A percentile compares a stretch with the other conserved stretches of the same genome.
phyloP scores from a whole-genome alignment of 495 filamentous ascomycete species.

The Neurospora sp. region DNA sequence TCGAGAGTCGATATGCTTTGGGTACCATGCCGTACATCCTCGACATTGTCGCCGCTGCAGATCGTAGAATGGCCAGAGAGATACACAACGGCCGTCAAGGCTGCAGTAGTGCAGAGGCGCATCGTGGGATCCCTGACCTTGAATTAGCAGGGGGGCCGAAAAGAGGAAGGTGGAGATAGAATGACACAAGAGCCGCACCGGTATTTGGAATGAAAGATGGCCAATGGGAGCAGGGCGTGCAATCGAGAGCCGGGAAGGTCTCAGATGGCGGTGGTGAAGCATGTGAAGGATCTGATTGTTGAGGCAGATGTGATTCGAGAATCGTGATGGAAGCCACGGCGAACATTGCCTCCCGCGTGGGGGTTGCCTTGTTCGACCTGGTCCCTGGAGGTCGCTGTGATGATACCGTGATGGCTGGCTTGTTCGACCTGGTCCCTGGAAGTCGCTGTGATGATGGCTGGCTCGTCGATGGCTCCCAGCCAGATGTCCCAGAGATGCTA shows the following conservation, averaged over 20 bases:
- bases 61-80: neutral
- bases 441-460: neutral
- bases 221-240: neutral
- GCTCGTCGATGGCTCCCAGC: neutral
- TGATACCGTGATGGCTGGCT: too few relatives aligned
- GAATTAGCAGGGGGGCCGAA: neutral
- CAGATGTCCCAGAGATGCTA: neutral
- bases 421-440: neutral
- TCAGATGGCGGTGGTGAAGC: neutral
- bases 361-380: neutral
- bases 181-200: neutral
- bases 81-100: neutral
- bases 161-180: neutral
- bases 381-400: neutral
- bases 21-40: neutral
- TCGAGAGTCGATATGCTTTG: neutral
- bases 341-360: neutral
- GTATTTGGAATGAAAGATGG: neutral
- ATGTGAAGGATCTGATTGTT: neutral
- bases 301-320: neutral
- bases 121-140: neutral
- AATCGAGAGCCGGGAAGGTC: neutral
- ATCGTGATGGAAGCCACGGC: neutral
- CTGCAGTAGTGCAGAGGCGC: neutral
- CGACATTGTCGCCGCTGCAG: neutral